Conservation (phyloP, 164 flowering plant species). For the Stephania japonica region DNA sequence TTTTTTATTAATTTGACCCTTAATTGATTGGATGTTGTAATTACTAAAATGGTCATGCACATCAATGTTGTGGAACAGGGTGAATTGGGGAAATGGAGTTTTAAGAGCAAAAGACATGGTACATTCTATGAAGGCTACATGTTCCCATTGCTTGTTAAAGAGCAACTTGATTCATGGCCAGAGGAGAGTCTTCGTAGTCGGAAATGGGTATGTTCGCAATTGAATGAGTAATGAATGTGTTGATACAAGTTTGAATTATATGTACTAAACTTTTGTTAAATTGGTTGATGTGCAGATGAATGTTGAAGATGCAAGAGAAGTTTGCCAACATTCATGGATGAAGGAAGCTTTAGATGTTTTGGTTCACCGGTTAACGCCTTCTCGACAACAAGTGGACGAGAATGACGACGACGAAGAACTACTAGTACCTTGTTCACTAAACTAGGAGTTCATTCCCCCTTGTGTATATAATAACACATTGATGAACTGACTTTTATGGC, state of each 20-base stretch:
- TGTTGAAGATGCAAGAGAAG: constrained; percentile 35
- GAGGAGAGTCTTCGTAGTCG: constrained; percentile 51
- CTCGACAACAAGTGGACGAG: constrained; percentile 1
- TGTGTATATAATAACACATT: constrained; percentile 9
- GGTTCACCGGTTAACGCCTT: constrained; percentile 8
- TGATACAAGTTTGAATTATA: neutral
- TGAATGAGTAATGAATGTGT: neutral
- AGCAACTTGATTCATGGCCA: constrained; percentile 79
- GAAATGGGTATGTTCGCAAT: constrained; percentile 55
- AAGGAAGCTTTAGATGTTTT: constrained; percentile 37
- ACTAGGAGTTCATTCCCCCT: neutral
- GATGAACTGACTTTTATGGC: neutral
- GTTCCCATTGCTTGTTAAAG: constrained; percentile 66
- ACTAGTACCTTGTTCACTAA: constrained; percentile 5
- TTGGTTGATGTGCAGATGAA: constrained; percentile 35
- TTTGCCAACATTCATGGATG: constrained; percentile 41
- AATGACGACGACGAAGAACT: neutral
- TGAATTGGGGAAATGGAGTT: constrained; percentile 64
- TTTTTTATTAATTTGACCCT: neutral
- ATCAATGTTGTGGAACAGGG: constrained; percentile 26
- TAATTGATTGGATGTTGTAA: too few relatives aligned
- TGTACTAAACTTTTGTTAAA: neutral
- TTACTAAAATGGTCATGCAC: neutral
- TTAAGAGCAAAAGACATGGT: constrained; percentile 59
- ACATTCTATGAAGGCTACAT: constrained; percentile 57